Evolutionary conservation across 176 grass and related monocot genomes (phyloP).

Genomic region (Tillandsia leiboldiana): DNA sequence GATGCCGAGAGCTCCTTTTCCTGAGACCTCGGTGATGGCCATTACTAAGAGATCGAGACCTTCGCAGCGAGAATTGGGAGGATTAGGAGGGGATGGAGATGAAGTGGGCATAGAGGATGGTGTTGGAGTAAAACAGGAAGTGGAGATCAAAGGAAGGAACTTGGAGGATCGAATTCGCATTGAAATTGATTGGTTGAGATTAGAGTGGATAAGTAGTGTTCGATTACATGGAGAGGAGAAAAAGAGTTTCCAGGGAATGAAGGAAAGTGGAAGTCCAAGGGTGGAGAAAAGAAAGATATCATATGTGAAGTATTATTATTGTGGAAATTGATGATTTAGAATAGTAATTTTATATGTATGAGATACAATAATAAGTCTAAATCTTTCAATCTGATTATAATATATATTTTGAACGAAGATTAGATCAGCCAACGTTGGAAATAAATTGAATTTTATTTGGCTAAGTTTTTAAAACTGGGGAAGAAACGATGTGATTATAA

Average conservation of each 20-base stretch:
- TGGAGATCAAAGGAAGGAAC: conserved; percentile 2
- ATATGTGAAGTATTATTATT: too few species aligned
- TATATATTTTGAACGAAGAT: too few species aligned
- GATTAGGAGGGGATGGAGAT: background rate
- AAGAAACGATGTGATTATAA: too few species aligned
- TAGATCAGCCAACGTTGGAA: too few species aligned
- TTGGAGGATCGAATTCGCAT: conserved; percentile 26
- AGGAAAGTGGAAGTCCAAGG: background rate
- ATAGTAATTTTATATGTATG: too few species aligned
- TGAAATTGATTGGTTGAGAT: conserved; percentile 8
- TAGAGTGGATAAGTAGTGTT: background rate
- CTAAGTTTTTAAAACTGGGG: too few species aligned
- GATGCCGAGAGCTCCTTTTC: background rate
- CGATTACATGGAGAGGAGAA: background rate
- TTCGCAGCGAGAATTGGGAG: background rate
- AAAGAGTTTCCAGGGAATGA: background rate
- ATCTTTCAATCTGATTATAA: too few species aligned
- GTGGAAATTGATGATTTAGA: too few species aligned
- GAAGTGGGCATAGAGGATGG: background rate
- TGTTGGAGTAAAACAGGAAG: background rate
- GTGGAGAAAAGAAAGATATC: background rate
- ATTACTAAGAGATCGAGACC: conserved; percentile 15
- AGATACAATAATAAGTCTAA: too few species aligned
- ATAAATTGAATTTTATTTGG: too few species aligned
- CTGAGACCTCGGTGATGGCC: conserved; percentile 4